Percentiles rank a stretch among this genome's conserved stretches.
phyloP scores from a whole-genome alignment of 2,329 filamentous ascomycete species.

The Colletotrichum tropicale region DNA sequence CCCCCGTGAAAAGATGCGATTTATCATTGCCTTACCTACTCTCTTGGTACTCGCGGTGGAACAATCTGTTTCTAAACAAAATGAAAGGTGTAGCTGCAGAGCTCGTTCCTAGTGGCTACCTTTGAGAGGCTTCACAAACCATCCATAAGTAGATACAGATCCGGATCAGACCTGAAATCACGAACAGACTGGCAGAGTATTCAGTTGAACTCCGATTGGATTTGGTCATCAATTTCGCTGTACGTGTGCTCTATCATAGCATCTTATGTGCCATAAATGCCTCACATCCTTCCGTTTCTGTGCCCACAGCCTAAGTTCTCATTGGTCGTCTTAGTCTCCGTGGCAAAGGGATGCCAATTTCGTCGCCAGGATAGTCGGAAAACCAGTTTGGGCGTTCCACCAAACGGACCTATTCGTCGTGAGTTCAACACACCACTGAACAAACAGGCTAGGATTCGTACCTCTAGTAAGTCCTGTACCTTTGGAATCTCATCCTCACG shows the following conservation, averaged over 20 bases:
- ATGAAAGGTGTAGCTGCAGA: not conserved
- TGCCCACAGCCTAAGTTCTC: not conserved
- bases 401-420: not conserved
- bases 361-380: not conserved
- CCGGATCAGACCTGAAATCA: not conserved
- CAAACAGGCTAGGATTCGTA: not conserved
- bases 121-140: not conserved
- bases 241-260: not conserved
- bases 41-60: not conserved
- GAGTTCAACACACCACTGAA: not conserved
- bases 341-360: not conserved
- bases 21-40: not conserved
- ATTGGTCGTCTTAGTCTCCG: not conserved
- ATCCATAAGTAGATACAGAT: too few relatives aligned
- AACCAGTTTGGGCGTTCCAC: not conserved
- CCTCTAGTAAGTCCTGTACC: not conserved
- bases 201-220: not conserved
- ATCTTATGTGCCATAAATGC: accelerated
- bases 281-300: not conserved
- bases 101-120: not conserved
- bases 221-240: not conserved
- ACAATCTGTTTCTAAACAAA: accelerated
- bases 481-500: not conserved
- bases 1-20: accelerated
- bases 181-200: not conserved